These are phyloP conservation scores for Lipomyces spencermartinsiae DNA, from an alignment of 805 yeast species.

Conservation along the genomic window DNA sequence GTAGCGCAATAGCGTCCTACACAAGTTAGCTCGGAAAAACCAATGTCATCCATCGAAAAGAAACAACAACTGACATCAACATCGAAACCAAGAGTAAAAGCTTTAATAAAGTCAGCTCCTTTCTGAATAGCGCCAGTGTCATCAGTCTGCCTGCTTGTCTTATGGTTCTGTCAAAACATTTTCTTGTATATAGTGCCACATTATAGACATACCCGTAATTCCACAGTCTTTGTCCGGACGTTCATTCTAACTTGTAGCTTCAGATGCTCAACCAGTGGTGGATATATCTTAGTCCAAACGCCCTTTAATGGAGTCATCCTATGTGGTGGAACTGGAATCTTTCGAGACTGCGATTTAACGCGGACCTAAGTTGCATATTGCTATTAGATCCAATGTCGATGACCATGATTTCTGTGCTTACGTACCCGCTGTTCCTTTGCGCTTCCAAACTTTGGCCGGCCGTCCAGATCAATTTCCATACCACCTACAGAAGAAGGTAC, in stretches of 20 bases:
- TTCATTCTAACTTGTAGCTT: constrained; percentile 97
- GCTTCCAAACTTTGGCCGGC: constrained; percentile 83
- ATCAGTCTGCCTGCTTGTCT: constrained; percentile 80
- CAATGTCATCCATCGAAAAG: not conserved
- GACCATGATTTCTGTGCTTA: constrained; percentile 11
- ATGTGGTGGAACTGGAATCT: constrained; percentile 95
- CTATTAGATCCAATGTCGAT: not conserved
- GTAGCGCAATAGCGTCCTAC: constrained; percentile 85
- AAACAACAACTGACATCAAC: constrained; percentile 57
- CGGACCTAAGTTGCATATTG: constrained; percentile 10
- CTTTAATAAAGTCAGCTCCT: constrained; percentile 96
- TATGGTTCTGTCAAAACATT: not conserved
- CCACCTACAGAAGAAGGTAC: constrained; percentile 17
- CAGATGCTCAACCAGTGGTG: constrained; percentile 93
- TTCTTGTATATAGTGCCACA: not conserved
- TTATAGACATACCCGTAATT: constrained; percentile 50
- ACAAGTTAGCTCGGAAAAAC: not conserved
- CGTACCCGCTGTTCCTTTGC: constrained; percentile 55
- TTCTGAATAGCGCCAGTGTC: constrained; percentile 96
- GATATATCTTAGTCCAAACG: constrained; percentile 92
- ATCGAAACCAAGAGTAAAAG: constrained; percentile 95
- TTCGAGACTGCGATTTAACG: constrained; percentile 84
- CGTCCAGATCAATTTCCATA: constrained; percentile 65
- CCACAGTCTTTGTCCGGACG: constrained; percentile 82
- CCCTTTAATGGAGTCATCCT: constrained; percentile 92